phyloP scores from a whole-genome alignment of 768 basidiomycete genomes.

The Epithele typhae region DNA sequence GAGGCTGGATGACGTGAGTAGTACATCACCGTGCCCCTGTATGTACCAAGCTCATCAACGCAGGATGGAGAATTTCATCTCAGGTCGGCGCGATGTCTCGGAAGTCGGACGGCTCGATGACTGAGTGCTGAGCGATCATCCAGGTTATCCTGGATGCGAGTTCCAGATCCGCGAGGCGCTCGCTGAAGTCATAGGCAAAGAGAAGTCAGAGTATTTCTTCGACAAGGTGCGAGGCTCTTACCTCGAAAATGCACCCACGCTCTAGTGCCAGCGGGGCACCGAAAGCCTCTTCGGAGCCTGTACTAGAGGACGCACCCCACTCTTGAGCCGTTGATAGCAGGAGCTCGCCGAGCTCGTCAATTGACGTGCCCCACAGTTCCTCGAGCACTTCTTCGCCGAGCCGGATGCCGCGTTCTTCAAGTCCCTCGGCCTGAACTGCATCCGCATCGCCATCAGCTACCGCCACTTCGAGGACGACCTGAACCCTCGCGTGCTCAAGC shows the following conservation, averaged over 20 bases:
- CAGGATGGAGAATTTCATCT: constrained; percentile 77
- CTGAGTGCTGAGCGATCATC: background rate
- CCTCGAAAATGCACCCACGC: no score
- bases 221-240: constrained; percentile 81
- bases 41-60: background rate
- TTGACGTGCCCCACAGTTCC: constrained; percentile 43
- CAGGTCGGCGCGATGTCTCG: no score
- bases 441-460: constrained; percentile 74
- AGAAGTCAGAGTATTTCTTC: constrained; percentile 76
- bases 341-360: background rate
- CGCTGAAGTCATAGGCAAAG: constrained; percentile 57
- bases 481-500: constrained; percentile 74
- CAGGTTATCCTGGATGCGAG: constrained; percentile 71
- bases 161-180: constrained; percentile 71
- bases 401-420: constrained; percentile 75
- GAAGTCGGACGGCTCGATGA: no score
- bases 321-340: no score
- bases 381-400: constrained; percentile 81
- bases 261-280: no score
- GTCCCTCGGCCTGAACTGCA: constrained; percentile 74
- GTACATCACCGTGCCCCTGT: background rate
- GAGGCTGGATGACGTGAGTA: constrained; percentile 84
- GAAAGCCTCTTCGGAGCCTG: no score
- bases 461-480: constrained; percentile 76
- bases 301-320: no score